Evolutionary conservation across 1,284 basidiomycete genomes (phyloP), one percentile per base, ranked within the genome.

Genomic region (Melampsora occidentalis): DNA sequence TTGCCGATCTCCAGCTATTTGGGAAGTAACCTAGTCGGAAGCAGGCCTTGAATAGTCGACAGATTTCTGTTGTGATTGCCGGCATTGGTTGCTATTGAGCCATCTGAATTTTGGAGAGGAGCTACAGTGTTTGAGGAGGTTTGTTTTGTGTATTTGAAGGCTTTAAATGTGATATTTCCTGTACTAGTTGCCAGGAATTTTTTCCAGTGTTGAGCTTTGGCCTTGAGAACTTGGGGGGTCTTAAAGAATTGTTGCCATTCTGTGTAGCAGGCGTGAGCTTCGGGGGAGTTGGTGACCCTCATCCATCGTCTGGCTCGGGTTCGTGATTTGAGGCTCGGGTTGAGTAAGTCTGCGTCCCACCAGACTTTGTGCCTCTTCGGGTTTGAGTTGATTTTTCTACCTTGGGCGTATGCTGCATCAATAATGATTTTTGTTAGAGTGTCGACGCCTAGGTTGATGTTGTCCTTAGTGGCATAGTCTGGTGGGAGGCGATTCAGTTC

Each of bases 251-350:
- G 9, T 14, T 71, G 51, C 69, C 69, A 71, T 22, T 71, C 16
- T 9, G 22, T 5, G 42, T 71, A 71, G 35, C 70, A 71, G 2
- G 48, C 14, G 1, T 12, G 42, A 16, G 70, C 57, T 22, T 71
- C 61, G 4, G 14, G 20, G 6, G 61, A 71, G 25, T 51, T 62
- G 28, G 59, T 39, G 20, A 63, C 12, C 9, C 63, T 42, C 59
- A 71, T 63, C 70, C 70, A 71, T 25, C 22, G 35, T 10, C 70
- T 33, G 9, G 53, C 69, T 31, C 22, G 25, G 59, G 61, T 71
- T 20, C 69, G 16, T 16, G 2, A n/a, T 28, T 63, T 62, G 35
- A 71, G 6, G 4, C 63, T n/a, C 31, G 57, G 70, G 48, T 71
- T 48, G 33, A 71, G 46, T 12, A 48, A 48, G 20, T 10, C 25